Base-by-base conservation (phyloP, 208 protist genomes). In the Crithidia fasciculata region DNA sequence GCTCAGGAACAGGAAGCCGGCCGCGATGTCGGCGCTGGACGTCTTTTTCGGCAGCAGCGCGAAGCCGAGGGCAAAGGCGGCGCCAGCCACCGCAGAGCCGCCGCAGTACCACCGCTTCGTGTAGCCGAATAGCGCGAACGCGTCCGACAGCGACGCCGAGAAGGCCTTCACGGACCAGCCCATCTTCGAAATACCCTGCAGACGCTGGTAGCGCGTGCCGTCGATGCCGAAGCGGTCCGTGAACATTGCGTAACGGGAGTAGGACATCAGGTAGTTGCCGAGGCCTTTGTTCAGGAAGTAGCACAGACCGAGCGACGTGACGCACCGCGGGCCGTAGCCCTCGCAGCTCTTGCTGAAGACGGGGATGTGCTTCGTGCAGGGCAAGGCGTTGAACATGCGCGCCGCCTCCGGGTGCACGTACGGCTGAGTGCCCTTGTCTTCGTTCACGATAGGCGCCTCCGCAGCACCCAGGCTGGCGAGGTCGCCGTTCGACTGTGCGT, bases 121-220 rank as follows among this genome's bases (percentile, higher is more conserved):
- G 76, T 90, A 94, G 40, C 84, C 79, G 28, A 88, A 80, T 28
- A 90, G 67, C 6, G 82, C 72, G 39, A 92, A 78, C 37, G 76
- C 72, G 56, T 92, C 90, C 40, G 80, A 85, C 15, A 86, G 28
- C 49, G 83, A 70, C 41, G 83, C 87, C 4, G 74, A 73, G 55
- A 91, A 72, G 37, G 87, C 78, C 69, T 93, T 95, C 39, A 90
- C 71, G 8, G 87, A 86, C 63, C 76, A 90, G 8, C 82, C 90
- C 78, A 95, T 74, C 8, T 65, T 72, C n/a, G 57, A 52, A 13
- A 93, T 57, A 43, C 54, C 77, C n/a, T 37, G 47, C 65, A 93
- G 82, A 28, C 86, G 85, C 77, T 90, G 83, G 70, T 91, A 93
- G 15, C 74, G 72, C 45, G 60, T 71, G 7, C 59, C 84, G 10